Evolutionary conservation across 257 asterid genomes (phyloP), one percentile per base, ranked within the genome.

Genomic region (Mentha longifolia): DNA sequence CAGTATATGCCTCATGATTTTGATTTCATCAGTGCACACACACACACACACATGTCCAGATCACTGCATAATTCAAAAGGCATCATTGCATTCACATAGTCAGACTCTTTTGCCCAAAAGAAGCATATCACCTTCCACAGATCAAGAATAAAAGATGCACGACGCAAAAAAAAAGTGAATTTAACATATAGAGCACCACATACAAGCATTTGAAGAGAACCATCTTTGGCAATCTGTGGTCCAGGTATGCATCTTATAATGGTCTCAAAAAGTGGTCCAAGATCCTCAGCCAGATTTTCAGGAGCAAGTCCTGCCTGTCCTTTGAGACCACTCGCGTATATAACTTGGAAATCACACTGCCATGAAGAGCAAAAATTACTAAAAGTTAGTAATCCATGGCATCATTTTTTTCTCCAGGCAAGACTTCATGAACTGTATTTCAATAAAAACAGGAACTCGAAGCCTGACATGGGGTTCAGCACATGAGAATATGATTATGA

Each of bases 321-420:
- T 73, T 87, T 89, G 86, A 95, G 84, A 77, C 99, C 99, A 70
- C 99, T 92, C 6, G 99, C 98, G 67, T 92, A 95, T 71, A 95
- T 88, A 74, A 87, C 97, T 88, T 95, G 98, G 78, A 95, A 95
- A 87, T 95, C 99, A 85, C 99, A 95, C 99, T 95, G 92, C 80
- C 81, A 84, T 16, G 49, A 47, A 65, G 56, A 74, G 67, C 9
- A 59, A 50, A 54, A n/a, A n/a, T 41, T 39, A 68, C 47, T 12
- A 50, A 65, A 16, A 4, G n/a, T 73, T 31, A 71, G 47, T 50
- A 16, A 41, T 55, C 11, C 50, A 8, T 4, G 55, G 52, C 69
- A 42, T 73, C 59, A 7, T 51, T 62, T 4, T 68, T 68, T 6
- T 16, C 17, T 62, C 33, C 13, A 31, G 50, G 61, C 39, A 57